A percentile compares a stretch with the other conserved stretches of the same genome.
phyloP scores from a whole-genome alignment of 495 filamentous ascomycete species.

The Xylaria telfairii region DNA sequence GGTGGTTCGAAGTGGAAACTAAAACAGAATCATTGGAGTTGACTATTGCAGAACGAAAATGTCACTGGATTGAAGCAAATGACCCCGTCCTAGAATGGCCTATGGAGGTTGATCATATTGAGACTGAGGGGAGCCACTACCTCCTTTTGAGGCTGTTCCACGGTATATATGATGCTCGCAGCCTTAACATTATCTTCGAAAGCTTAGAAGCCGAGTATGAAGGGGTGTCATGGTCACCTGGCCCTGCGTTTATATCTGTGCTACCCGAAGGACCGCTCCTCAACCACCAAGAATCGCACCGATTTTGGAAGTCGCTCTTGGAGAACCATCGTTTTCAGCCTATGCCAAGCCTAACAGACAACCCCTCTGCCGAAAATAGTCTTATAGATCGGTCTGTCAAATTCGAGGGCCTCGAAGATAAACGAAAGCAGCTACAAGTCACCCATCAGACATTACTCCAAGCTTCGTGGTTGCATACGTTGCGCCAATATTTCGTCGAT shows the following conservation, averaged over 20 bases:
- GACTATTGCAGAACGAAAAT: slow-evolving; percentile 35
- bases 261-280: slow-evolving; percentile 64
- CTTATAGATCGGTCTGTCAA: slow-evolving; percentile 29
- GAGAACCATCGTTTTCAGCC: slow-evolving; percentile 42
- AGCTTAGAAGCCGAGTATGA: slow-evolving; percentile 58
- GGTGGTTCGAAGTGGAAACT: slow-evolving; percentile 52
- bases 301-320: slow-evolving; percentile 73
- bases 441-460: slow-evolving; percentile 79
- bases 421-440: slow-evolving; percentile 63
- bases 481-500: slow-evolving; percentile 45
- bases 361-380: slow-evolving; percentile 27
- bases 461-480: slow-evolving; percentile 68
- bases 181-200: slow-evolving; percentile 69
- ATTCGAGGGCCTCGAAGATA: slow-evolving; percentile 48
- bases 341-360: slow-evolving; percentile 33
- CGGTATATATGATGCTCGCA: slow-evolving; percentile 86
- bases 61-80: slow-evolving; percentile 52
- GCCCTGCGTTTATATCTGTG: slow-evolving; percentile 58
- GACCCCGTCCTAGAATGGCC: slow-evolving; percentile 45
- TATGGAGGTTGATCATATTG: slow-evolving; percentile 44
- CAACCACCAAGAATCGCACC: slow-evolving; percentile 57
- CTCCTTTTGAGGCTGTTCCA: slow-evolving; percentile 78
- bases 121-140: slow-evolving; percentile 35
- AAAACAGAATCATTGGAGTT: slow-evolving; percentile 37
- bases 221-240: slow-evolving; percentile 27